phyloP scores from a whole-genome alignment of 2,329 filamentous ascomycete genomes.

The Exophiala bonariae region DNA sequence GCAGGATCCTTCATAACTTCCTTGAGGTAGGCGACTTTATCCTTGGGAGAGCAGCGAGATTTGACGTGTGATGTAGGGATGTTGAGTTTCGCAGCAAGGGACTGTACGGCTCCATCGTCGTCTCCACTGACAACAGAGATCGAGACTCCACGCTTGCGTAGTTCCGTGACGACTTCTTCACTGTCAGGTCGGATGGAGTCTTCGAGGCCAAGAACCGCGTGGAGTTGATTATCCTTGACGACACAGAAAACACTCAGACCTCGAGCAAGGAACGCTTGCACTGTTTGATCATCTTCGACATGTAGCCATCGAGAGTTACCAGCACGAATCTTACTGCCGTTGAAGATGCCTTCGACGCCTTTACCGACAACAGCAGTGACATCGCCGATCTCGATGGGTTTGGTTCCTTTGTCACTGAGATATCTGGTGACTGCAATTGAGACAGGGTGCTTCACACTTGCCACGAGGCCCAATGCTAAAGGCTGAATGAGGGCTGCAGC shows the following conservation, averaged over 20 bases:
- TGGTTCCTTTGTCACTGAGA: conserved; percentile 33
- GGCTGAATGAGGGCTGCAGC: conserved; percentile 12
- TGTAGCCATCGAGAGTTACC: conserved; percentile 37
- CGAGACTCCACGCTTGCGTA: conserved; percentile 49
- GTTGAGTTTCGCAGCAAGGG: conserved; percentile 45
- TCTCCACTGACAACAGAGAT: conserved; percentile 62
- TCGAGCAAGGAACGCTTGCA: conserved; percentile 39
- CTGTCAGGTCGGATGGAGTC: conserved; percentile 52
- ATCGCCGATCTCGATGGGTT: conserved; percentile 23
- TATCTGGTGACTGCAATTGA: conserved; percentile 49
- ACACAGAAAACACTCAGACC: conserved; percentile 59
- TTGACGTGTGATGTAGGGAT: conserved; percentile 43
- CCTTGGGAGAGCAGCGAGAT: conserved; percentile 50
- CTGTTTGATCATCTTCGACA: conserved; percentile 32
- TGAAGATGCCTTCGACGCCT: conserved; percentile 27
- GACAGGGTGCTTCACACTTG: conserved; percentile 55
- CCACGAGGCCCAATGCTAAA: conserved; percentile 40
- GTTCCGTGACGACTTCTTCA: conserved; percentile 50
- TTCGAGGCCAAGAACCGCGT: conserved; percentile 53
- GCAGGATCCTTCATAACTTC: conserved; percentile 4
- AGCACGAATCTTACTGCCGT: conserved; percentile 7
- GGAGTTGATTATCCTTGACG: conserved; percentile 45
- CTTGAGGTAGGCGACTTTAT: conserved; percentile 52
- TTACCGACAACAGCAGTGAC: conserved; percentile 31
- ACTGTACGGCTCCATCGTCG: conserved; percentile 48